phyloP scores from a whole-genome alignment of 164 flowering plant species.

The Echeveria elegans region DNA sequence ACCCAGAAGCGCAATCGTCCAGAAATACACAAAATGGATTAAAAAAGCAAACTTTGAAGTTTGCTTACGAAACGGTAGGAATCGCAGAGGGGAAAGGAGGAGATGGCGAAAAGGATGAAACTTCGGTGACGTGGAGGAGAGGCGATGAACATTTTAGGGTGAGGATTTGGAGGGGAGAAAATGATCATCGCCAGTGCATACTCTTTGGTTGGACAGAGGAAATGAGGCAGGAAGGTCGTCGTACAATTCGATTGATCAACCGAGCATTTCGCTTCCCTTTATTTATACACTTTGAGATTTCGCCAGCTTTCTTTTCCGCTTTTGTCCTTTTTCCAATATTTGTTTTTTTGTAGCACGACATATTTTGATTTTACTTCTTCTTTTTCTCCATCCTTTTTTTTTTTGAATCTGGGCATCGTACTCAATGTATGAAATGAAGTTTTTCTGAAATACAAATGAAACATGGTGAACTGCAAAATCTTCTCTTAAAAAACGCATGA shows the following conservation, averaged over 20 bases:
- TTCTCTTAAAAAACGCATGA: too few species aligned
- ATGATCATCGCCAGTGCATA: neutral
- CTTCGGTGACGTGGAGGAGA: neutral
- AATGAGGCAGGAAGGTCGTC: neutral
- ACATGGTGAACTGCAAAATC: too few species aligned
- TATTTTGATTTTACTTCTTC: too few species aligned
- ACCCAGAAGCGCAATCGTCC: neutral
- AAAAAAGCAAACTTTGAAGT: neutral
- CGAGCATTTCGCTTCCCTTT: conserved; percentile 1
- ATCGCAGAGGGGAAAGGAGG: neutral
- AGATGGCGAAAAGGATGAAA: neutral
- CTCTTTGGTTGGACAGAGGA: neutral
- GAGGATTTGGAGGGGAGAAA: neutral
- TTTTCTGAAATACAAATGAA: too few species aligned
- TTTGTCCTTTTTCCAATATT: neutral
- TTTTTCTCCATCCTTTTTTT: too few species aligned
- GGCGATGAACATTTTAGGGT: neutral
- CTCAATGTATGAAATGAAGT: too few species aligned
- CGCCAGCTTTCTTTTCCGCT: neutral
- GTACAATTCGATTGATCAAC: neutral
- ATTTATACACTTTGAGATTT: neutral
- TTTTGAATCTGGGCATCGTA: too few species aligned
- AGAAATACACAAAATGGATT: neutral
- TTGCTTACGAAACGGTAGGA: neutral
- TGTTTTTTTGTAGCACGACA: too few species aligned